Base-by-base conservation (phyloP, 768 basidiomycete species). In the Xerocomellus intermedius region DNA sequence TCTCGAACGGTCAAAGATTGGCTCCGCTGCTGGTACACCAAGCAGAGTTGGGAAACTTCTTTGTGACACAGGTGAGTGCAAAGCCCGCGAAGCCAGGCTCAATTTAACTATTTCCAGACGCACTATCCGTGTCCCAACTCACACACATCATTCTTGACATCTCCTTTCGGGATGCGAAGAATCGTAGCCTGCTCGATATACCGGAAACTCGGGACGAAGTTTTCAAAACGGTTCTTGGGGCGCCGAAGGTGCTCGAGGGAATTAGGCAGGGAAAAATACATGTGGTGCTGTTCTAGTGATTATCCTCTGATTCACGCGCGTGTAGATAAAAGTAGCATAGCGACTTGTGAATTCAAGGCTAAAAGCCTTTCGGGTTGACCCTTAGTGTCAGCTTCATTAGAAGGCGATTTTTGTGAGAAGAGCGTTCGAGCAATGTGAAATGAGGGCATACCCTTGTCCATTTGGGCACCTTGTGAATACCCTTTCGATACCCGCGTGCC, bases 381-480 rank as follows among this genome's bases (percentile, higher is more conserved):
- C 95, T 77, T 5, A 89, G 78, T 32, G 95, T 94, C 57, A 94
- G 69, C 95, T 94, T 65, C n/a, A n/a, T n/a, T 22, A 54, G 45
- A 52, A 28, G 28, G 42, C 30, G 55, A 59, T 19, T n/a, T n/a
- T n/a, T 58, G 43, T 58, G 42, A 61, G 44, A 42, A 38, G 28
- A 16, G 42, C 33, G 4, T 48, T 49, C 39, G 19, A 19, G 26
- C 45, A 43, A 13, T 10, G 33, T 32, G 52, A 42, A 35, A 21
- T 22, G 24, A 5, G 32, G 26, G 75, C 88, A 56, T 61, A 95
- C 94, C 73, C 92, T 81, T 47, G 95, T 97, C 84, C 88, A 98
- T 68, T 97, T 96, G n/a, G 95, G 95, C 26, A 96, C 90, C 66
- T 95, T 95, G 75, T 98, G 95, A 46, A 97, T 93, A 24, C 92